Base-by-base conservation (phyloP, 2,329 filamentous ascomycete species). In the Alternaria longipes region DNA sequence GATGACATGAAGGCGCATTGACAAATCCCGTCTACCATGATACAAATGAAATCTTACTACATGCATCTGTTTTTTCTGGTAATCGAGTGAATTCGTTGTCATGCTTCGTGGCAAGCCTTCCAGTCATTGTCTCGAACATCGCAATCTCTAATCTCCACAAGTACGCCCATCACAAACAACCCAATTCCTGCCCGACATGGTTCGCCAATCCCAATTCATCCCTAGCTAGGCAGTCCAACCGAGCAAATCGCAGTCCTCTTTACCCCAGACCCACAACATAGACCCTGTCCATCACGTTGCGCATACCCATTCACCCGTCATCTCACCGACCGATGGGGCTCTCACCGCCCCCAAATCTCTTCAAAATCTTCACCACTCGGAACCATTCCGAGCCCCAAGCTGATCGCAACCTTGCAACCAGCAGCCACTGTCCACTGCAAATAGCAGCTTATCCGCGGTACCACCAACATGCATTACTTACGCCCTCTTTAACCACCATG, bases 201-300 rank as follows among this genome's bases (percentile, higher is more conserved):
- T 42, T 41, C 20, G 34, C 22, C 53, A 45, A 18, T 34, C 40
- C 54, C 47, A 40, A 56, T 41, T 46, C 22, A 54, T 45, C 30
- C 52, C 53, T 32, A 26, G n/a, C 52, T 22, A 46, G 50, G 56
- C 49, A 56, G 49, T 41, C 54, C 36, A 59, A 56, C 54, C 61
- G 47, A 64, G 59, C 63, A 40, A 59, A 62, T 34, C 47, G 38
- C 49, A 30, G 49, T 24, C 18, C 3, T 26, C 36, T 34, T 49
- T 65, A 64, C 65, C 63, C 65, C 63, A 64, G 60, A 67, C 60
- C 65, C 63, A 62, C 59, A 49, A 50, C 40, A 18, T 38, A 52
- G 40, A 59, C 60, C 60, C 63, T 56, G 59, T 40, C 28, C 57
- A 50, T 60, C 52, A 42, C 28, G 44, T 60, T 40, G 30, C 53